A percentile compares a stretch with the other conserved stretches of the same genome.
phyloP scores from a whole-genome alignment of 306 rosid species.

The Ochetophila trinervis region DNA sequence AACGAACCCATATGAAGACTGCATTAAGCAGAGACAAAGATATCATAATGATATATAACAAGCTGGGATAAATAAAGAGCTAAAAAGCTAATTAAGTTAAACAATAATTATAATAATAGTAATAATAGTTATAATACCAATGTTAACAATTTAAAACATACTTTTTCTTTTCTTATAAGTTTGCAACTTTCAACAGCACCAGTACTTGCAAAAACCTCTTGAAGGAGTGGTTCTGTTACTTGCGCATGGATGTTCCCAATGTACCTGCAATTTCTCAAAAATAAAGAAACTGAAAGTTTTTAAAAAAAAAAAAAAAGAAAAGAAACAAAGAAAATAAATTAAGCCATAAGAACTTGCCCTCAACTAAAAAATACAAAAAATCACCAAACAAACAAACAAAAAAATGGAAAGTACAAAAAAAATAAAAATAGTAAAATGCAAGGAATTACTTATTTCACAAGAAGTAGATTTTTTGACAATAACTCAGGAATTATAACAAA shows the following conservation, averaged over 20 bases:
- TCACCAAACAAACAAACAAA: too few species aligned
- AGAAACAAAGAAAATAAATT: constrained; percentile 35
- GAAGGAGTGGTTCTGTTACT: constrained; percentile 95
- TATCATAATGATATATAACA: constrained; percentile 1
- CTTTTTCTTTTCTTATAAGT: constrained; percentile 96
- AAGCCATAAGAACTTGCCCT: constrained; percentile 28
- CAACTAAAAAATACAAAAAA: constrained; percentile 11
- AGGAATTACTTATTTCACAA: background rate
- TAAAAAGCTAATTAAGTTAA: background rate
- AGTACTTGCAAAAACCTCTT: constrained; percentile 91
- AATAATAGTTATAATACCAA: background rate
- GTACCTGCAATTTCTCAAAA: constrained; percentile 71
- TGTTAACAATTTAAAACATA: constrained; percentile 18
- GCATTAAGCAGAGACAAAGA: constrained; percentile 35
- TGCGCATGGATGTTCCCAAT: constrained; percentile 94
- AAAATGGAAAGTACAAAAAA: too few species aligned
- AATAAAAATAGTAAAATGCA: constrained; percentile 7
- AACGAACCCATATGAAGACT: constrained; percentile 97
- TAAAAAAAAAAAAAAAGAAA: constrained; percentile 37
- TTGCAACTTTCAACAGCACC: constrained; percentile 95
- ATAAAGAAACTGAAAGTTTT: constrained; percentile 43
- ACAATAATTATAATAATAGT: too few species aligned
- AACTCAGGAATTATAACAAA: background rate
- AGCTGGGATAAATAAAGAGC: constrained; percentile 1
- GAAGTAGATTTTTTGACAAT: background rate